Percentiles rank a stretch among this genome's conserved stretches.
Evolutionary conservation across 176 grass and related monocot genomes (phyloP).

Genomic region (Phragmites australis): DNA sequence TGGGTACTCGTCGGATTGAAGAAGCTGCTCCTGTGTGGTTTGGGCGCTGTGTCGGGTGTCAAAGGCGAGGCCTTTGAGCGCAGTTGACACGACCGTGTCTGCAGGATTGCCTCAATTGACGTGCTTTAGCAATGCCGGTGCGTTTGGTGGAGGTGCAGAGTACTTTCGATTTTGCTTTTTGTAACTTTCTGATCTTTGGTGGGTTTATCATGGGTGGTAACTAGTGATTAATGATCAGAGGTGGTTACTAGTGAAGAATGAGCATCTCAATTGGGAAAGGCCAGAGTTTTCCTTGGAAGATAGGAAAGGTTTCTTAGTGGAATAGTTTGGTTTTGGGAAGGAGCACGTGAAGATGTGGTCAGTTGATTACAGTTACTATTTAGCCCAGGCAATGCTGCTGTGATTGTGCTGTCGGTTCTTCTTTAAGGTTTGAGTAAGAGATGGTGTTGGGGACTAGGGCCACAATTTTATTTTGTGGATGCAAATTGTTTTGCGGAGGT

Average conservation of each 20-base stretch:
- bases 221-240: not conserved
- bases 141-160: not conserved
- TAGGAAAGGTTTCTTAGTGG: not conserved
- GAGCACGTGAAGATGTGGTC: not conserved
- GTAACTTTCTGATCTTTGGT: not conserved
- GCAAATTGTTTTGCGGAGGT: not conserved
- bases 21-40: not conserved
- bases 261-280: not conserved
- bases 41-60: not conserved
- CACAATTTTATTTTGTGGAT: not conserved
- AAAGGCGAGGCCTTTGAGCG: not conserved
- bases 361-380: not conserved
- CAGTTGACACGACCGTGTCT: not conserved
- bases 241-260: not conserved
- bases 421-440: not conserved
- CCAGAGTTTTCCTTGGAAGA: not conserved
- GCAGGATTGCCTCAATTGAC: not conserved
- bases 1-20: not conserved
- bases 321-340: slow-evolving; percentile 12
- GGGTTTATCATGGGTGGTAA: not conserved
- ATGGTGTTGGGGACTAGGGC: not conserved
- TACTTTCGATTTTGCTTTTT: not conserved
- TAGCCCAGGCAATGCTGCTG: not conserved
- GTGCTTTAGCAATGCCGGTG: not conserved
- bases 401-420: not conserved